phyloP scores from a whole-genome alignment of 2,329 filamentous ascomycete genomes.

The Colletotrichum higginsianum region DNA sequence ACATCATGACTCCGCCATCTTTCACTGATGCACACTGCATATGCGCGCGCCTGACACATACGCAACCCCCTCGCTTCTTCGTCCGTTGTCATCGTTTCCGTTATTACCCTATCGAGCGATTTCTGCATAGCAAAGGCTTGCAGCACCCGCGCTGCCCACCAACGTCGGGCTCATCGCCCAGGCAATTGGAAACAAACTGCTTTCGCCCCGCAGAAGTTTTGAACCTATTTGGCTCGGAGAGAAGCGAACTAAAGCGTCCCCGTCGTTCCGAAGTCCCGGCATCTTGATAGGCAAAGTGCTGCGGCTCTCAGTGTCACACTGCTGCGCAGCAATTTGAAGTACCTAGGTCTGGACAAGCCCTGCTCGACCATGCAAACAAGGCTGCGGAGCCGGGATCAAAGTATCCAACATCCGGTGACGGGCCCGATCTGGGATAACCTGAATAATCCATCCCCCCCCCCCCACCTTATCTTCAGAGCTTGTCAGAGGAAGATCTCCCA shows the following conservation, averaged over 20 bases:
- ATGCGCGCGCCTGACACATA: slow-evolving; percentile 30
- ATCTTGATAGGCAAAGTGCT: background rate
- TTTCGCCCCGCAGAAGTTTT: slow-evolving; percentile 1
- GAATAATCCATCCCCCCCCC: background rate
- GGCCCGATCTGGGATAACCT: background rate
- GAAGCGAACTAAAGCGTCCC: slow-evolving; percentile 12
- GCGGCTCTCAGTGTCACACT: slow-evolving; percentile 3
- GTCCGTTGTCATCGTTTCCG: slow-evolving; percentile 6
- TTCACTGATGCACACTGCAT: slow-evolving; percentile 16
- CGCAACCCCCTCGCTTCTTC: slow-evolving; percentile 6
- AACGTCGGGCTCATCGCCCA: slow-evolving; percentile 14
- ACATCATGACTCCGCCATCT: slow-evolving; percentile 27
- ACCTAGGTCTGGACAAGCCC: background rate
- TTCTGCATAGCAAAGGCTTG: background rate
- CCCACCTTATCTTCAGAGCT: background rate
- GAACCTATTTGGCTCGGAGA: background rate
- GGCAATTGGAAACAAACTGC: slow-evolving; percentile 26
- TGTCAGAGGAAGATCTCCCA: slow-evolving; percentile 15
- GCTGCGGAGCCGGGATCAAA: background rate
- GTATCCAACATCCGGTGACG: background rate
- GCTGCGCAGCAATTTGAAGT: background rate
- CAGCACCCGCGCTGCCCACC: slow-evolving; percentile 3
- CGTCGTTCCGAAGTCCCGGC: background rate
- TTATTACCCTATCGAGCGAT: background rate
- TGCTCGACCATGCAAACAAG: background rate